Percentiles rank a stretch among this genome's conserved stretches.
These are phyloP conservation scores for Thuidium tamariscinum DNA, from an alignment of 225 moss, liverwort and hornwort species.

Conservation along the genomic window DNA sequence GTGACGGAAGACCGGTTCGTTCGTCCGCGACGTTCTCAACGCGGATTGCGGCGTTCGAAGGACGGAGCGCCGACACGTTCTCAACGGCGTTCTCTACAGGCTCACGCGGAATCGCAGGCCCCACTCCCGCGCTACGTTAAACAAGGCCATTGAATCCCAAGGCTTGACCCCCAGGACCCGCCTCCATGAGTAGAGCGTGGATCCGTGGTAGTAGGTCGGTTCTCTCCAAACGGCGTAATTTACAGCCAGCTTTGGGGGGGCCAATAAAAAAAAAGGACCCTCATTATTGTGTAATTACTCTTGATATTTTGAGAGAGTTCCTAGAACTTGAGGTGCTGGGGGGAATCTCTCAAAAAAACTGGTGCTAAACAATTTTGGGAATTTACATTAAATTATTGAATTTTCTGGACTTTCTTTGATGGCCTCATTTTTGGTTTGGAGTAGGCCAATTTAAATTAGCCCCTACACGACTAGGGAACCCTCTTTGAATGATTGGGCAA, in stretches of 20 bases:
- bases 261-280: background rate
- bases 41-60: background rate
- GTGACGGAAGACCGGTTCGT: background rate
- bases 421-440: fast-evolving
- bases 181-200: background rate
- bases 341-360: background rate
- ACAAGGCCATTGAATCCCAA: background rate
- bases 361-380: background rate
- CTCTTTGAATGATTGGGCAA: fast-evolving
- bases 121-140: background rate
- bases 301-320: background rate
- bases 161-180: background rate
- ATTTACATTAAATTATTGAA: background rate
- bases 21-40: background rate
- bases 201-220: background rate
- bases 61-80: conserved; percentile 22
- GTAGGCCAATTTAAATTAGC: too few species aligned
- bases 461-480: fast-evolving
- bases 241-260: background rate
- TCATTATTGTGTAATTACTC: background rate
- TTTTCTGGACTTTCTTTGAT: background rate
- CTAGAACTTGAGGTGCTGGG: background rate
- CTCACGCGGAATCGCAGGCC: conserved; percentile 20
- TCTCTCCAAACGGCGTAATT: background rate
- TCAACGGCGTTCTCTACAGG: conserved; percentile 7